These are phyloP conservation scores for Suillus clintonianus DNA, from an alignment of 768 basidiomycete species.

Conservation along the genomic window DNA sequence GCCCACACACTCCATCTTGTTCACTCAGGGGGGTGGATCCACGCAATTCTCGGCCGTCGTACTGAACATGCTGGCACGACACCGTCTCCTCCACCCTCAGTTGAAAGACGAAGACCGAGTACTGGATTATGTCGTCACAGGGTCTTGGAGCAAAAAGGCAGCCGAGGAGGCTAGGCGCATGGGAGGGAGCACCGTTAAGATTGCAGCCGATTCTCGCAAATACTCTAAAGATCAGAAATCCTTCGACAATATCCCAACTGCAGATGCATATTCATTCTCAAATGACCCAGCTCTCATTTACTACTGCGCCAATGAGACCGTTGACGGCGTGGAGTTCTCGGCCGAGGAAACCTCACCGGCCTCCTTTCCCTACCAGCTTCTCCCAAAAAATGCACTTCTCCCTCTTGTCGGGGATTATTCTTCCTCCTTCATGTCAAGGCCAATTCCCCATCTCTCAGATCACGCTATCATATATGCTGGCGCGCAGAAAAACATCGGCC, in stretches of 20 bases:
- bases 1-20: conserved; percentile 80
- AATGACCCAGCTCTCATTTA: conserved; percentile 86
- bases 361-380: conserved; percentile 81
- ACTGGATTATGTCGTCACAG: conserved; percentile 91
- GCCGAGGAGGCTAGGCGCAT: conserved; percentile 80
- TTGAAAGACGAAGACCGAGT: conserved; percentile 52
- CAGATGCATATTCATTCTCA: conserved; percentile 74
- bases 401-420: conserved; percentile 96
- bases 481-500: conserved; percentile 97
- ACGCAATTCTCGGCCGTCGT: conserved; percentile 91
- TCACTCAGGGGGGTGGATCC: conserved; percentile 93
- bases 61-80: conserved; percentile 86
- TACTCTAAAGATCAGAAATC: conserved; percentile 66
- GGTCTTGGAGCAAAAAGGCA: conserved; percentile 90
- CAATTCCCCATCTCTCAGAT: conserved; percentile 83
- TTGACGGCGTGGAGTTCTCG: conserved; percentile 91
- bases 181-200: conserved; percentile 55
- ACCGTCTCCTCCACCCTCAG: conserved; percentile 73
- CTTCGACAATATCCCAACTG: conserved; percentile 80
- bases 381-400: conserved; percentile 56
- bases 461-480: conserved; percentile 96
- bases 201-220: conserved; percentile 70
- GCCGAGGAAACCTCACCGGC: conserved; percentile 51
- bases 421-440: conserved; percentile 94
- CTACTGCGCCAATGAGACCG: conserved; percentile 99